Evolutionary conservation across 2,329 filamentous ascomycete species (phyloP), one percentile per base, ranked within the genome.

Genomic region (Colletotrichum cuscutae): DNA sequence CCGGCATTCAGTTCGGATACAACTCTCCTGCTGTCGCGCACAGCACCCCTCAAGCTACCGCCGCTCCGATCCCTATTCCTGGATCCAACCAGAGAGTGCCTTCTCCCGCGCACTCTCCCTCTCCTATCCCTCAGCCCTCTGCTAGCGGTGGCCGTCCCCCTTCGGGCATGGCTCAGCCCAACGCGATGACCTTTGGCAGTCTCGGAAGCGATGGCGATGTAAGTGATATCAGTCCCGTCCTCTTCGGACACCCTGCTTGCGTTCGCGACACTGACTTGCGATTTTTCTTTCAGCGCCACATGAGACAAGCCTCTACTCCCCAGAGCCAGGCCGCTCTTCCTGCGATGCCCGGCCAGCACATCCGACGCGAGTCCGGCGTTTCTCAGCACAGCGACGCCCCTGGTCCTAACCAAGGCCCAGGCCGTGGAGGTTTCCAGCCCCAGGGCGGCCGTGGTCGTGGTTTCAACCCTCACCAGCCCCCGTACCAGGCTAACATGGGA

Each of bases 111-210:
- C 92, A 93, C 77, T 98, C 96, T 58, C 97, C 97, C 4, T 96
- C 94, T 54, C 97, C 97, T 5, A 98, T 98, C 77, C 96, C 97
- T 37, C 94, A 96, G 82, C 94, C 95, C 64, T 90, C 93, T 67
- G 92, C 92, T 42, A 94, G 92, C 79, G 97, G 95, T 79, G 95
- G 95, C 77, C 94, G 95, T 79, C 95, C 95, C 77, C 95, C 95
- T 57, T 93, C 94, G 42, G 90, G 89, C 75, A 89, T 95, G 76
- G 91, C 91, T 76, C 91, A 93, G 77, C 89, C 89, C 67, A 82
- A 82, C 59, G 92, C 91, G 79, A 91, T 92, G 82, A 90, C 94
- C 65, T 98, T 98, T 86, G 95, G 95, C 76, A 95, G 93, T 84
- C 92, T 96, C 77, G 91, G 89, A 78, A 92, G 91, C 79, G 94